A percentile compares a stretch with the other conserved stretches of the same genome.
Evolutionary conservation across 331 rosid genomes (phyloP).

Genomic region (Pyracantha coccinea): DNA sequence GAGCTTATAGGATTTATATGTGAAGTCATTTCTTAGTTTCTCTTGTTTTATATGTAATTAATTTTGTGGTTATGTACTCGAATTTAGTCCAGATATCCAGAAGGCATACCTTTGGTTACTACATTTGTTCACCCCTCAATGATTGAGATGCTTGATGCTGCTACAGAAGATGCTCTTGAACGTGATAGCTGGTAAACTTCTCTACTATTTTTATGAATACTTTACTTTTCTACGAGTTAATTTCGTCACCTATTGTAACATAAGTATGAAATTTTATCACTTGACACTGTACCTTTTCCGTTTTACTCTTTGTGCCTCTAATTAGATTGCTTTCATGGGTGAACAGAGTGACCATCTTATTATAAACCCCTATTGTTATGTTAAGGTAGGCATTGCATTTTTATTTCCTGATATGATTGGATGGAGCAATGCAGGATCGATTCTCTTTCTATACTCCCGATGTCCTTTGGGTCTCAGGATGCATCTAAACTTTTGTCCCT

Average conservation of each 20-base stretch:
- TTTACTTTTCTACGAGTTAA: background rate
- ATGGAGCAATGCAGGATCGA: constrained; percentile 60
- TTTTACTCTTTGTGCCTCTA: background rate
- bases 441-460: constrained; percentile 76
- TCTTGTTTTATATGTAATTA: constrained; percentile 30
- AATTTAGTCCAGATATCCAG: constrained; percentile 98
- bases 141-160: constrained; percentile 92
- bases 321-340: background rate
- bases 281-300: background rate
- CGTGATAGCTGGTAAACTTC: constrained; percentile 68
- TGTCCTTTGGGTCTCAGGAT: constrained; percentile 89
- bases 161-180: constrained; percentile 83
- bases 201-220: background rate
- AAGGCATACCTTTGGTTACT: constrained; percentile 78
- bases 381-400: background rate
- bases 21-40: constrained; percentile 5
- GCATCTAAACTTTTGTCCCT: constrained; percentile 72
- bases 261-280: background rate
- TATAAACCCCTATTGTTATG: background rate
- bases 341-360: background rate
- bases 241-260: background rate
- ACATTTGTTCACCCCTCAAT: constrained; percentile 84
- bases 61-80: constrained; percentile 34
- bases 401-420: background rate
- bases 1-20: constrained; percentile 2